Base-by-base conservation (phyloP, 768 basidiomycete genomes). In the Chiua virens region DNA sequence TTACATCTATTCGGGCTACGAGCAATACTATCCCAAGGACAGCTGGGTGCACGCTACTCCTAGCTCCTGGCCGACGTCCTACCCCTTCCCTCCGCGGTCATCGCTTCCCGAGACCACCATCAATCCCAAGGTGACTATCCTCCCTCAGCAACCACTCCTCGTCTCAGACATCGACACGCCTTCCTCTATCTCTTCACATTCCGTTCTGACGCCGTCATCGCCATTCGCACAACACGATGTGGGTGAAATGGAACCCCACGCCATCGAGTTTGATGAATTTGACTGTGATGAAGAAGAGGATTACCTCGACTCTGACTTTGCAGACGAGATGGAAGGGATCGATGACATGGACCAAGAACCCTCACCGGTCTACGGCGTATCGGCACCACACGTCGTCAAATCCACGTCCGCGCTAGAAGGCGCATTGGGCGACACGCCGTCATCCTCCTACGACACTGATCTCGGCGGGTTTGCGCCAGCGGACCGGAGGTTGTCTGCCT, bases 321-420 rank as follows among this genome's bases (percentile, higher is more conserved):
- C 56, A 32, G 67, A 71, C 50, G 69, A 67, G 23, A 67, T 70
- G 65, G 68, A 71, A 5, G 59, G 61, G 42, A 47, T 58, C 34
- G 68, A 62, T 8, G 69, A 61, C 32, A 50, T 42, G 18, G 46
- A 47, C 20, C 40, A 51, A 8, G 32, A 35, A 4, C 49, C 42
- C 38, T 57, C 59, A 21, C 53, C 53, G n/a, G 44, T 62, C 45
- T 65, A 69, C 17, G 50, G 56, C 23, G 56, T 54, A 40, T 55
- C 58, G 1, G 55, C 49, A 17, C 61, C 61, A 4, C 63, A 69
- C 5, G 46, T 53, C 48, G 56, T 59, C 55, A 65, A 71, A 28
- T 61, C 67, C n/a, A 70, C 66, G 14, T 68, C 67, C 20, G 59
- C 69, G 14, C 57, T 69, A 2, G 63, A 63, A 52, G 67, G 69